These are phyloP conservation scores for Coccomyxa subellipsoidea DNA, from an alignment of 163 green algal genomes.

Conservation along the genomic window DNA sequence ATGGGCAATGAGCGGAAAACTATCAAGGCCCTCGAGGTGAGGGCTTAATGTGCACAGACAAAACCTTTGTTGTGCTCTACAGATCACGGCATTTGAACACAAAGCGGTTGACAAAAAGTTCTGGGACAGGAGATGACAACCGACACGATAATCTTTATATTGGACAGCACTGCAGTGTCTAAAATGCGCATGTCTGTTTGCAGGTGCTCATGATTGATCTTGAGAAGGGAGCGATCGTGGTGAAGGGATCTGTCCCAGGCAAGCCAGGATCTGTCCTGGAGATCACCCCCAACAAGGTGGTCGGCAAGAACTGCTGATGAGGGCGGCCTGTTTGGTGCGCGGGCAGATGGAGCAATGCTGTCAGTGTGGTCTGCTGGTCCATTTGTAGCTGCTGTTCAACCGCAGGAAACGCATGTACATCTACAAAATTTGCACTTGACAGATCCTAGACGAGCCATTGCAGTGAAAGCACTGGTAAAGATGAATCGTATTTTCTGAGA, in stretches of 20 bases:
- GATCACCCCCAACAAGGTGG: constrained; percentile 86
- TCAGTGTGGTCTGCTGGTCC: neutral
- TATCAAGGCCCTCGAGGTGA: constrained; percentile 63
- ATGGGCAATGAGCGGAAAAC: constrained; percentile 82
- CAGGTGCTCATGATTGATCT: constrained; percentile 85
- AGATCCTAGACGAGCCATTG: too few species aligned
- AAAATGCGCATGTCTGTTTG: constrained; percentile 13
- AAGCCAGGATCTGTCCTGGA: constrained; percentile 94
- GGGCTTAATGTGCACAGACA: too few species aligned
- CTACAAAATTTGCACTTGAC: neutral
- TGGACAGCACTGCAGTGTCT: too few species aligned
- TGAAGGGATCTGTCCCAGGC: constrained; percentile 91
- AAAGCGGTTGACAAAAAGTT: too few species aligned
- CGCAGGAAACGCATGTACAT: neutral
- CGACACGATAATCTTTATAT: too few species aligned
- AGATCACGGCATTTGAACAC: too few species aligned
- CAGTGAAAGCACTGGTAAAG: too few species aligned
- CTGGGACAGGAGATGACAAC: too few species aligned
- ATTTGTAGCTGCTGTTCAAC: neutral
- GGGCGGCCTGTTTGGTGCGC: neutral
- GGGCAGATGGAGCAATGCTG: neutral
- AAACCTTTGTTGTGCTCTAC: too few species aligned
- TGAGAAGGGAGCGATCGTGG: constrained; percentile 83
- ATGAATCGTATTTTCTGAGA: too few species aligned
- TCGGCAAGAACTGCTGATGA: constrained; percentile 30